Base-by-base conservation (phyloP, 2,329 filamentous ascomycete species). In the Cordyceps farinosa region DNA sequence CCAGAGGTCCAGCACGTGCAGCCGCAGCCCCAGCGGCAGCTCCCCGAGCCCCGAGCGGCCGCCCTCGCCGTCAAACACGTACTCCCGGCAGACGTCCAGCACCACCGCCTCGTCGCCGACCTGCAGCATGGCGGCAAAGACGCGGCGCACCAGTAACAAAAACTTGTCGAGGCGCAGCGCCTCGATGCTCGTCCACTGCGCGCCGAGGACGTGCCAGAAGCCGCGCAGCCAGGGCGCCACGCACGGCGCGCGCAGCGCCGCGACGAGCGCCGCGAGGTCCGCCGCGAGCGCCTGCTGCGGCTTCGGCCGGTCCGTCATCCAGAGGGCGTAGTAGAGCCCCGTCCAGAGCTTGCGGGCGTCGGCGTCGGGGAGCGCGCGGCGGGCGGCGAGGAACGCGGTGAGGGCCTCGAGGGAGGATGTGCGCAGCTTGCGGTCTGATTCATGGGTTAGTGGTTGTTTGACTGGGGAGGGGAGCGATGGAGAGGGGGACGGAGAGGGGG, bases 301-400 rank as follows among this genome's bases (percentile, higher is more conserved):
- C n/a, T 88, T 79, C 11, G 92, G 89, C 54, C 92, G 90, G 81
- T 97, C 93, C 75, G 89, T 92, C 88, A 97, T 95, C 89, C 92
- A 97, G 71, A 95, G 86, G 72, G 89, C 89, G 82, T 92, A 97
- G 81, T 95, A 97, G 27, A 98, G 85, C 5, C 92, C 94, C 74
- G 96, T 96, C 92, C 92, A 97, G 67, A 98, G 84, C 79, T 97
- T 97, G 65, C 94, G 81, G 56, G 91, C 81, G 67, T 97, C 92
- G 68, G 90, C 75, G 47, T 85, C 79, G 22, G 85, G 79, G 65
- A 97, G 85, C 61, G 76, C 70, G 44, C 79, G 74, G 47, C 84
- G 83, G 65, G 85, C 82, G 66, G 85, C 83, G 73, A 98, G 88
- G 80, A 91, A 97, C 56, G 86, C 84, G 68, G 87, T 86, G 34